Percentiles rank a stretch among this genome's conserved stretches.
phyloP scores from a whole-genome alignment of 768 basidiomycete genomes.

The Pleurotus ostreatus region DNA sequence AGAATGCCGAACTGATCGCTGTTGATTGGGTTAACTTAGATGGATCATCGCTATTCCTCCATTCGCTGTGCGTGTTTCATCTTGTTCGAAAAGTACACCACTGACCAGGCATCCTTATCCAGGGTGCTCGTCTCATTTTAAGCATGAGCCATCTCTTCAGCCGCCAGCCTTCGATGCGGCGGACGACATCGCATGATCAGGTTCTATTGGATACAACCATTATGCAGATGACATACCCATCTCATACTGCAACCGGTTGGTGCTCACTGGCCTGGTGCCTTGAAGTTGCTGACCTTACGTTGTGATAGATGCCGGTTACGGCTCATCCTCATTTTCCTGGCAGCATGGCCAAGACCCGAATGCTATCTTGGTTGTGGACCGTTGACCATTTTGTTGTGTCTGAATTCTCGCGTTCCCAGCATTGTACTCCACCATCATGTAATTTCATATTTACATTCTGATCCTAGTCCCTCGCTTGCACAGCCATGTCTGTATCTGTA shows the following conservation, averaged over 20 bases:
- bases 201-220: conserved; percentile 1
- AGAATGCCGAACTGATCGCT: too few relatives aligned
- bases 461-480: too few relatives aligned
- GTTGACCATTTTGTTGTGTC: too few relatives aligned
- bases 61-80: conserved; percentile 15
- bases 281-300: too few relatives aligned
- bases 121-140: conserved; percentile 22
- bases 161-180: neutral
- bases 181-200: neutral
- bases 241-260: neutral
- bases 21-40: conserved; percentile 7
- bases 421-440: too few relatives aligned
- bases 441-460: too few relatives aligned
- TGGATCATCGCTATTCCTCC: conserved; percentile 21
- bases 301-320: too few relatives aligned
- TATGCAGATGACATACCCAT: conserved; percentile 1
- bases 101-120: neutral
- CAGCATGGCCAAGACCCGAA: too few relatives aligned
- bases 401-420: too few relatives aligned
- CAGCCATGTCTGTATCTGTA: too few relatives aligned
- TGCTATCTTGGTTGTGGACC: too few relatives aligned
- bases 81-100: neutral
- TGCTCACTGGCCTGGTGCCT: neutral
- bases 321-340: too few relatives aligned
- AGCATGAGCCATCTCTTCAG: conserved; percentile 20